These are phyloP conservation scores for Pseudohalonectria lignicola DNA, from an alignment of 2,329 filamentous ascomycete genomes.

Conservation along the genomic window DNA sequence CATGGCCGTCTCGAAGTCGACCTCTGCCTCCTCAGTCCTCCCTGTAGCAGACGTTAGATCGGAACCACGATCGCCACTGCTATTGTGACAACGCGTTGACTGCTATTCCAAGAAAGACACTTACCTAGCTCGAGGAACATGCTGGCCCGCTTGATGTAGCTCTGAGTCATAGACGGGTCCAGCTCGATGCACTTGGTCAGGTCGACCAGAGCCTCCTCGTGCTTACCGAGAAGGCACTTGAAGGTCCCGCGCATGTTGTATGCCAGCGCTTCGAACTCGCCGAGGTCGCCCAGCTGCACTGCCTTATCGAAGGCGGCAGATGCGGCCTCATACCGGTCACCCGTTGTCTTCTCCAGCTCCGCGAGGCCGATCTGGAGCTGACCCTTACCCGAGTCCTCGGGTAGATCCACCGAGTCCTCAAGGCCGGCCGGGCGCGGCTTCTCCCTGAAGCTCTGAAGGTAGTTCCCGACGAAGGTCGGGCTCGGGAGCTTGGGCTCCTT, in stretches of 20 bases:
- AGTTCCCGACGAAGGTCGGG: slow-evolving; percentile 95
- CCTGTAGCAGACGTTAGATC: slow-evolving; percentile 31
- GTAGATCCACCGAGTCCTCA: slow-evolving; percentile 68
- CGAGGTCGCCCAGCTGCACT: slow-evolving; percentile 69
- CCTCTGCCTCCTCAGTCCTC: slow-evolving; percentile 73
- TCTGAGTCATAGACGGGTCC: slow-evolving; percentile 80
- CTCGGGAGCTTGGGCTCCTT: slow-evolving; percentile 83
- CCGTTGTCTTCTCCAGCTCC: slow-evolving; percentile 75
- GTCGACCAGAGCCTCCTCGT: slow-evolving; percentile 69
- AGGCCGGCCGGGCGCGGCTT: slow-evolving; percentile 71
- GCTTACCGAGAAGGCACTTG: slow-evolving; percentile 83
- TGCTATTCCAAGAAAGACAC: no score
- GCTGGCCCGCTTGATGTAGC: slow-evolving; percentile 97
- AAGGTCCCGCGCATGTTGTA: slow-evolving; percentile 97
- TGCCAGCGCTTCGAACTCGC: slow-evolving; percentile 75
- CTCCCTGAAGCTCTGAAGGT: slow-evolving; percentile 93
- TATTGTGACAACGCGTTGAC: no score
- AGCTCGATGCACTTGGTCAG: slow-evolving; percentile 89
- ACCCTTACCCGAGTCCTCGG: slow-evolving; percentile 69
- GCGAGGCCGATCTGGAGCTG: slow-evolving; percentile 76
- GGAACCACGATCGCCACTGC: no score
- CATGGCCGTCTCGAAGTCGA: slow-evolving; percentile 79
- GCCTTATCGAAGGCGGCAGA: slow-evolving; percentile 79
- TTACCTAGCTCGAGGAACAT: slow-evolving; percentile 89
- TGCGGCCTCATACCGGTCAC: slow-evolving; percentile 85